phyloP scores from a whole-genome alignment of 2,329 filamentous ascomycete genomes.

The Fusarium irregulare region DNA sequence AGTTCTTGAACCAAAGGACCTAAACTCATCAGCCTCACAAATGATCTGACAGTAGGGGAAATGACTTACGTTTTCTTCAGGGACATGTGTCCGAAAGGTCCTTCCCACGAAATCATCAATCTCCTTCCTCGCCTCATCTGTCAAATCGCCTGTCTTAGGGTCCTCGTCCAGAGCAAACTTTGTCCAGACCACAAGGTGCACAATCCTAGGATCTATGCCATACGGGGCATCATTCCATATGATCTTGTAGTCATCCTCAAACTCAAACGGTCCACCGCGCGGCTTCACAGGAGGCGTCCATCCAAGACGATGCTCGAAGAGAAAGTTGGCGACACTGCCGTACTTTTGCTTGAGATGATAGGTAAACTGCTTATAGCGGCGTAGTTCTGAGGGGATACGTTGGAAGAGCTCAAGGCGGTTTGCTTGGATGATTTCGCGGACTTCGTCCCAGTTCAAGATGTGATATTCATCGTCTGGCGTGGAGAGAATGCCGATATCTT shows the following conservation, averaged over 20 bases:
- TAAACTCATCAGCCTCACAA: slow-evolving; percentile 32
- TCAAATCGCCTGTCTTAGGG: slow-evolving; percentile 72
- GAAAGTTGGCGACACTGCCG: slow-evolving; percentile 82
- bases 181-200: slow-evolving; percentile 92
- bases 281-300: slow-evolving; percentile 68
- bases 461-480: slow-evolving; percentile 76
- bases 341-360: slow-evolving; percentile 71
- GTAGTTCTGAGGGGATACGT: slow-evolving; percentile 79
- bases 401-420: slow-evolving; percentile 83
- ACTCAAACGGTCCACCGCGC: slow-evolving; percentile 55
- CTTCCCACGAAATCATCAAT: slow-evolving; percentile 77
- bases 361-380: slow-evolving; percentile 80
- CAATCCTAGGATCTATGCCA: slow-evolving; percentile 79
- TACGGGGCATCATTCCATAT: slow-evolving; percentile 96
- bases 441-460: slow-evolving; percentile 75
- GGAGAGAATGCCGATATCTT: slow-evolving; percentile 76
- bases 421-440: slow-evolving; percentile 68
- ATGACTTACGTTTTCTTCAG: slow-evolving; percentile 63
- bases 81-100: slow-evolving; percentile 70
- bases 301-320: slow-evolving; percentile 74
- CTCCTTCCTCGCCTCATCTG: slow-evolving; percentile 67
- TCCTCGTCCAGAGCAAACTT: slow-evolving; percentile 85
- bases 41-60: not conserved
- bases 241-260: slow-evolving; percentile 73
- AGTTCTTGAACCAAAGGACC: slow-evolving; percentile 74